Conservation (phyloP, 345 rosid species). For the Citrus mangshanensis region DNA sequence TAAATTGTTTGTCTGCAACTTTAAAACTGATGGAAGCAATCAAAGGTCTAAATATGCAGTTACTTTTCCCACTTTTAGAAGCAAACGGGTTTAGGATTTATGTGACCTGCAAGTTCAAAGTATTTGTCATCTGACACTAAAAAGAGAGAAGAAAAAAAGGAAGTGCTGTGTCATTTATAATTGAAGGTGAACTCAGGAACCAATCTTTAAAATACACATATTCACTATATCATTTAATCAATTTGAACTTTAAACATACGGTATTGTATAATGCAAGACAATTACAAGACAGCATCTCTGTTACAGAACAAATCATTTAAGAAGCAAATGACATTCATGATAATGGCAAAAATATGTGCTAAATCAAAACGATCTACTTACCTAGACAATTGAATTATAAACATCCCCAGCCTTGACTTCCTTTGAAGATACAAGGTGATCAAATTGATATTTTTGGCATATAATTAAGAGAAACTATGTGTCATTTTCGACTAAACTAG, state of each 20-base stretch:
- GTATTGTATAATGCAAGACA: not conserved
- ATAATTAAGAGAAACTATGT: not conserved
- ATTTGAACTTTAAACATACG: not conserved
- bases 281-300: constrained; percentile 1
- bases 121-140: not conserved
- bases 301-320: not conserved
- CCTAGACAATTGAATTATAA: not conserved
- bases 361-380: not conserved
- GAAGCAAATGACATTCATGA: not conserved
- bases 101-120: not conserved
- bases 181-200: not conserved
- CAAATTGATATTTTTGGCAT: not conserved
- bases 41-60: not conserved
- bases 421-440: not conserved
- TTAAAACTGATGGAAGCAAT: not conserved
- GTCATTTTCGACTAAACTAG: constrained; percentile 24
- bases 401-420: not conserved
- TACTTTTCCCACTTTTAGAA: no score
- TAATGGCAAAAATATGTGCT: not conserved
- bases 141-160: not conserved
- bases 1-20: not conserved
- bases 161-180: not conserved
- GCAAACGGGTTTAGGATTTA: no score
- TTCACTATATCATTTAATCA: not conserved
- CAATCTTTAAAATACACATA: not conserved